A percentile compares a stretch with the other conserved stretches of the same genome.
Evolutionary conservation across 441 rosid genomes (phyloP).

Genomic region (Jatropha multifida): DNA sequence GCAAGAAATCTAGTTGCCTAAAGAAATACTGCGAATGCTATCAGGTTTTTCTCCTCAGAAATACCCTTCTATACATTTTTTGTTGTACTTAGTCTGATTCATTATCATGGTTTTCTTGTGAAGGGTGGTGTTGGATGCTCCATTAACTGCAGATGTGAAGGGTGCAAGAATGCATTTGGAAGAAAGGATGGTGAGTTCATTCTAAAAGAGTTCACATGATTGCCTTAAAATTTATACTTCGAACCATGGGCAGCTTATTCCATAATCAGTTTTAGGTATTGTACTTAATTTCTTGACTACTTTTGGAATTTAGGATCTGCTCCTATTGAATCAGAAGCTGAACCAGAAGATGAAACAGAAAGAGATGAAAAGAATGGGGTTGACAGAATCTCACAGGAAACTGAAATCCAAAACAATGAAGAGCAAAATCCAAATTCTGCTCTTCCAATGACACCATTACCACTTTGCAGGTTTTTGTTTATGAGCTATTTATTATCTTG

Average conservation of each 20-base stretch:
- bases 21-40: slow-evolving; percentile 99
- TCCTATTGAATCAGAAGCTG: slow-evolving; percentile 46
- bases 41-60: slow-evolving; percentile 57
- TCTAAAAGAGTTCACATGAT: background rate
- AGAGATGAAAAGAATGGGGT: slow-evolving; percentile 42
- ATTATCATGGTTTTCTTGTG: slow-evolving; percentile 22
- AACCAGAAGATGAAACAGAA: slow-evolving; percentile 59
- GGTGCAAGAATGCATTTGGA: slow-evolving; percentile 91
- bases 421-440: slow-evolving; percentile 57
- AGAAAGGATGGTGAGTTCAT: slow-evolving; percentile 76
- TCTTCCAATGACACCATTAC: slow-evolving; percentile 67
- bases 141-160: slow-evolving; percentile 94
- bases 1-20: slow-evolving; percentile 96
- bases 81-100: slow-evolving; percentile 26
- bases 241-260: background rate
- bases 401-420: slow-evolving; percentile 47
- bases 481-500: slow-evolving; percentile 4
- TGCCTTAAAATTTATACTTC: slow-evolving; percentile 6
- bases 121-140: slow-evolving; percentile 99
- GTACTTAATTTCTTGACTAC: background rate
- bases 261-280: background rate
- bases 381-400: slow-evolving; percentile 40
- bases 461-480: slow-evolving; percentile 55
- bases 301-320: slow-evolving; percentile 53
- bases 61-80: slow-evolving; percentile 5